Evolutionary conservation across 2,329 filamentous ascomycete genomes (phyloP).

Genomic region (Juglanconis juglandina): DNA sequence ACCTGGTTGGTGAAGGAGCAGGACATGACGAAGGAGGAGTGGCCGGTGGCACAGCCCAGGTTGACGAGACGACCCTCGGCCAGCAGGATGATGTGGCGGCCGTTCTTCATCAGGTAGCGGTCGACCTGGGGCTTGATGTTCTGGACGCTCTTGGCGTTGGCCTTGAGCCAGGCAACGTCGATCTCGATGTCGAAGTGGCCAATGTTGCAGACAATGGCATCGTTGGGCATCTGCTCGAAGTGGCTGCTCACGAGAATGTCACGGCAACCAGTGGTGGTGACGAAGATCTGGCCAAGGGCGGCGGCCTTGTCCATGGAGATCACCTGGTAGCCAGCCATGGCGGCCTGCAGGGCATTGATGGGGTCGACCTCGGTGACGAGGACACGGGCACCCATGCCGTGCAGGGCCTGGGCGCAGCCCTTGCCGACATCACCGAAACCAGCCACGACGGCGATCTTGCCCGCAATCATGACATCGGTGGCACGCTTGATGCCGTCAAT

Average conservation of each 20-base stretch:
- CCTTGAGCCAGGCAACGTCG: conserved; percentile 99
- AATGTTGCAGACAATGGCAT: conserved; percentile 99
- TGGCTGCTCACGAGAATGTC: conserved; percentile 90
- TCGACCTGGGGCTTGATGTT: conserved; percentile 99
- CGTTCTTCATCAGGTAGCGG: conserved; percentile 90
- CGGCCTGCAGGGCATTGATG: conserved; percentile 99
- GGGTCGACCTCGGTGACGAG: conserved; percentile 96
- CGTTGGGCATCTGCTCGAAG: conserved; percentile 95
- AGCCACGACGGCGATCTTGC: conserved; percentile 96
- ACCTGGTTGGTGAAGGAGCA: conserved; percentile 99
- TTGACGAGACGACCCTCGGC: conserved; percentile 99
- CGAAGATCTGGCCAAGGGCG: conserved; percentile 88
- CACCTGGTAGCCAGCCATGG: conserved; percentile 95
- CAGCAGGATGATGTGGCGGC: conserved; percentile 96
- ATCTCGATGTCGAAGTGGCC: conserved; percentile 99
- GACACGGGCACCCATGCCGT: conserved; percentile 95
- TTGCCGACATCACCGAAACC: conserved; percentile 99
- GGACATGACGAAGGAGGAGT: conserved; percentile 99
- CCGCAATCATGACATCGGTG: conserved; percentile 99
- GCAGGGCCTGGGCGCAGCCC: conserved; percentile 93
- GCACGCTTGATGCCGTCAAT: conserved; percentile 99
- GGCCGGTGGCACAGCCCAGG: conserved; percentile 96
- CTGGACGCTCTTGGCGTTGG: conserved; percentile 86
- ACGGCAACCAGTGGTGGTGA: conserved; percentile 98
- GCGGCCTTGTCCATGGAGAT: conserved; percentile 96